Percentiles rank a stretch among this genome's conserved stretches.
These are phyloP conservation scores for Zygosaccharomyces lentus DNA, from an alignment of 805 yeast species.

Conservation along the genomic window DNA sequence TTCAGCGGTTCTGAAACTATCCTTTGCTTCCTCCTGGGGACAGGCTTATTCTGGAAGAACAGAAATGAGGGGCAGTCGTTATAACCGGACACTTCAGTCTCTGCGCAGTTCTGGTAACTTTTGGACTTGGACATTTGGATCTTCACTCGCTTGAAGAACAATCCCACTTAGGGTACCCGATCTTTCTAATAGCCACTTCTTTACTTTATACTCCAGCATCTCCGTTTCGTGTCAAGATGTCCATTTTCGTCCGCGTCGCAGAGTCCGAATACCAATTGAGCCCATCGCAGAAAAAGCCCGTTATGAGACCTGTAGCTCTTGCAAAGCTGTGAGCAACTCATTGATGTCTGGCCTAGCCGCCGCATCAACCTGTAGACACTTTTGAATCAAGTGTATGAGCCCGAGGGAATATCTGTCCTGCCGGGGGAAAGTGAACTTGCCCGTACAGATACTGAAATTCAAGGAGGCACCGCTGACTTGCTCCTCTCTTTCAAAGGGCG, in stretches of 20 bases:
- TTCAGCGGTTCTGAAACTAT: slow-evolving; percentile 16
- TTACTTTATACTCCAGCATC: not conserved
- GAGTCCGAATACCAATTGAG: not conserved
- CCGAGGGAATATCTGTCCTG: slow-evolving; percentile 45
- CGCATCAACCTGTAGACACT: slow-evolving; percentile 63
- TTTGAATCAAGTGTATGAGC: slow-evolving; percentile 50
- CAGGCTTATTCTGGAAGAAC: slow-evolving; percentile 18
- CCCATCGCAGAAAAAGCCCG: no score
- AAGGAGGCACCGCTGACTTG: slow-evolving; percentile 77
- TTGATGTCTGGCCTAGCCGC: slow-evolving; percentile 59
- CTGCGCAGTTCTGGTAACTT: slow-evolving; percentile 40
- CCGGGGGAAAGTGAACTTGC: slow-evolving; percentile 45
- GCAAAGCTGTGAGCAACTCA: slow-evolving; percentile 48
- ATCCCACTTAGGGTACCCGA: not conserved
- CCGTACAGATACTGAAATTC: slow-evolving; percentile 67
- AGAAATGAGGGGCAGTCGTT: slow-evolving; percentile 41
- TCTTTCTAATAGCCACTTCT: not conserved
- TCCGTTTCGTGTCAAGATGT: not conserved
- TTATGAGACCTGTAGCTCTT: slow-evolving; percentile 37
- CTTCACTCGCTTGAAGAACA: not conserved
- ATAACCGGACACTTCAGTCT: slow-evolving; percentile 41
- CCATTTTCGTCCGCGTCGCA: not conserved
- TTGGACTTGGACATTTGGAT: slow-evolving; percentile 10
- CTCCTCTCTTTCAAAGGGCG: slow-evolving; percentile 87
- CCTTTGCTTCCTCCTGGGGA: slow-evolving; percentile 14